Conservation (phyloP, 371 early-diverging fungal species). For the Dichotomocladium elegans region DNA sequence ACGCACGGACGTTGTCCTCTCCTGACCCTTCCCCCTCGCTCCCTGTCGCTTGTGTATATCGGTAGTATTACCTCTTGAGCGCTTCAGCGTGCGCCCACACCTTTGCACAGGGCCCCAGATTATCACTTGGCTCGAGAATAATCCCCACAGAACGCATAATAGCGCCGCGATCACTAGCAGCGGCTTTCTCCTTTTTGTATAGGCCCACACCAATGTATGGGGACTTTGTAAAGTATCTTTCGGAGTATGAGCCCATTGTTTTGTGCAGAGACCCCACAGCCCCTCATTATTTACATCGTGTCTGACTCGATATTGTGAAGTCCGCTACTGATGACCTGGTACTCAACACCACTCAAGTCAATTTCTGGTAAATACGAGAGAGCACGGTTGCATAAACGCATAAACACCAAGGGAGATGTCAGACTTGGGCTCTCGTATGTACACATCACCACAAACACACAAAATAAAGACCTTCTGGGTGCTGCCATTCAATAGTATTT, state of each 20-base stretch:
- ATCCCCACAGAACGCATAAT: constrained; percentile 56
- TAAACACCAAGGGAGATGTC: no score
- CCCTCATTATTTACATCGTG: constrained; percentile 46
- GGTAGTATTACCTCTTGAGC: constrained; percentile 15
- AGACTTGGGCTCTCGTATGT: no score
- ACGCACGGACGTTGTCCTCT: no score
- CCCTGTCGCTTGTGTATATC: neutral
- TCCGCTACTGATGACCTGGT: constrained; percentile 60
- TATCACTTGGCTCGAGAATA: constrained; percentile 41
- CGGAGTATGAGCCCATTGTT: neutral
- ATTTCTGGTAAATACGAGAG: constrained; percentile 25
- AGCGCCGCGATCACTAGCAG: constrained; percentile 43
- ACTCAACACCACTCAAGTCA: constrained; percentile 52
- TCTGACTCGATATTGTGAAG: constrained; percentile 51
- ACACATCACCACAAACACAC: neutral
- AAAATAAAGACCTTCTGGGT: constrained; percentile 33
- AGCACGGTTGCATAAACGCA: neutral
- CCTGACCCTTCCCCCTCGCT: no score
- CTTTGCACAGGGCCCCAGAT: constrained; percentile 24
- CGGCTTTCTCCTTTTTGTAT: constrained; percentile 38
- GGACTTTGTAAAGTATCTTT: constrained; percentile 49
- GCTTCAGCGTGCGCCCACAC: constrained; percentile 49
- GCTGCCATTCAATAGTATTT: constrained; percentile 60
- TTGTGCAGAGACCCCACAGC: neutral
- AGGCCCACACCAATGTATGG: constrained; percentile 48